Conservation (phyloP, 257 asterid species). For the Scutellaria minor region DNA sequence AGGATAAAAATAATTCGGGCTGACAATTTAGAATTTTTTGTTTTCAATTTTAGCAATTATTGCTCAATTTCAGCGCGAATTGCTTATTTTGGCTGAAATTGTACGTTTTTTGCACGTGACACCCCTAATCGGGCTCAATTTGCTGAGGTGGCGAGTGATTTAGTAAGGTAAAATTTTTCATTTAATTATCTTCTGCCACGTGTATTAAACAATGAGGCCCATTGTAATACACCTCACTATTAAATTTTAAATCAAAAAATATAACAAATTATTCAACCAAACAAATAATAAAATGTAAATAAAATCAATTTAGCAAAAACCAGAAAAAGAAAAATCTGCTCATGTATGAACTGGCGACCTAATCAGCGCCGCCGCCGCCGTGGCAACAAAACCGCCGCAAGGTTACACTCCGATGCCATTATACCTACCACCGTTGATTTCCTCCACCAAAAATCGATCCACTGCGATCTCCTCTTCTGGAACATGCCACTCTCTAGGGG, state of each 20-base stretch:
- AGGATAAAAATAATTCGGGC: no score
- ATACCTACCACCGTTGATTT: constrained; percentile 38
- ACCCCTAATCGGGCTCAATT: no score
- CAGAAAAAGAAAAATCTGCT: not conserved
- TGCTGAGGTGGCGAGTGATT: no score
- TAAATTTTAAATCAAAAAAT: not conserved
- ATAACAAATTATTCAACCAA: not conserved
- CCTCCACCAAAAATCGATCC: not conserved
- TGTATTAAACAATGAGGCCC: no score
- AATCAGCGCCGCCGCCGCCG: constrained; percentile 27
- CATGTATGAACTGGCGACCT: constrained; percentile 57
- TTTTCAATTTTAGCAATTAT: no score
- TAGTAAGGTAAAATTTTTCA: no score
- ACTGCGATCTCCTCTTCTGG: not conserved
- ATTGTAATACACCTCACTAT: no score
- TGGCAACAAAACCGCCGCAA: constrained; percentile 45
- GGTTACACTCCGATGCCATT: constrained; percentile 35
- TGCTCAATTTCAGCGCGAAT: no score
- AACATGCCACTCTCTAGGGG: not conserved
- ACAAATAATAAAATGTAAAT: not conserved
- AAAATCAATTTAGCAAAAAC: not conserved
- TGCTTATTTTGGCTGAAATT: no score
- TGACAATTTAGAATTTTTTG: no score
- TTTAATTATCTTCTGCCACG: no score
- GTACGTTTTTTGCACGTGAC: no score